A percentile compares a stretch with the other conserved stretches of the same genome.
Conservation (phyloP, 23 red algal genomes). For the Gracilaria vermiculophylla region DNA sequence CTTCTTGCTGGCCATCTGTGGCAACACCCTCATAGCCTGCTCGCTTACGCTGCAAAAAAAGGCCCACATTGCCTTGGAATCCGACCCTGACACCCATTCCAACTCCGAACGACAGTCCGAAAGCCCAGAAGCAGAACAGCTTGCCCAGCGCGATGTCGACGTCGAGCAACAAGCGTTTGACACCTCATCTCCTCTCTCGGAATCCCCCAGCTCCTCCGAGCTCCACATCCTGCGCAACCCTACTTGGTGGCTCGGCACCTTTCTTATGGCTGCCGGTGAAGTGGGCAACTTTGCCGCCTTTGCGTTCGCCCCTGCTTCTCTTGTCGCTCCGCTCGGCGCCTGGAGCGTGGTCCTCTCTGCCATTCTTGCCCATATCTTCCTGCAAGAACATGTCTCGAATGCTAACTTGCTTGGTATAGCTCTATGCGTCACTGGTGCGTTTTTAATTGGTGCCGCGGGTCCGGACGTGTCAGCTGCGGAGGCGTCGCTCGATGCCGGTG, state of each 20-base stretch:
- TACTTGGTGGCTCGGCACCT: slow-evolving; percentile 69
- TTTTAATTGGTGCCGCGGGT: slow-evolving; percentile 72
- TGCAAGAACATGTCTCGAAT: slow-evolving; percentile 52
- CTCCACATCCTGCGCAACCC: slow-evolving; percentile 50
- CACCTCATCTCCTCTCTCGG: slow-evolving; percentile 4
- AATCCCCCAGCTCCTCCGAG: background rate
- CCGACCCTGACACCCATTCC: background rate
- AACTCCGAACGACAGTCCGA: background rate
- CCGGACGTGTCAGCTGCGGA: slow-evolving; percentile 53
- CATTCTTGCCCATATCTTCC: slow-evolving; percentile 66
- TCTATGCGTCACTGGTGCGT: slow-evolving; percentile 65
- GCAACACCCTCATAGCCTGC: slow-evolving; percentile 66
- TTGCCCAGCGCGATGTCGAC: background rate
- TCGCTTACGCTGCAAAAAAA: slow-evolving; percentile 72
- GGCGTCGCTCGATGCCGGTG: slow-evolving; percentile 50
- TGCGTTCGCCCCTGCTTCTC: slow-evolving; percentile 77
- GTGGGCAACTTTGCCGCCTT: slow-evolving; percentile 89
- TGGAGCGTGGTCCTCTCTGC: slow-evolving; percentile 86
- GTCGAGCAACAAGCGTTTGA: slow-evolving; percentile 15
- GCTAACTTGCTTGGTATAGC: slow-evolving; percentile 69
- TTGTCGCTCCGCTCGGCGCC: slow-evolving; percentile 84
- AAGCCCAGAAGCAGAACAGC: background rate
- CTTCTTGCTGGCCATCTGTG: slow-evolving; percentile 71
- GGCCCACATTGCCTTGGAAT: slow-evolving; percentile 43
- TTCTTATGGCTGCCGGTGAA: slow-evolving; percentile 79